Evolutionary conservation across 1,284 basidiomycete species (phyloP).

Genomic region (Pseudozyma sp.): DNA sequence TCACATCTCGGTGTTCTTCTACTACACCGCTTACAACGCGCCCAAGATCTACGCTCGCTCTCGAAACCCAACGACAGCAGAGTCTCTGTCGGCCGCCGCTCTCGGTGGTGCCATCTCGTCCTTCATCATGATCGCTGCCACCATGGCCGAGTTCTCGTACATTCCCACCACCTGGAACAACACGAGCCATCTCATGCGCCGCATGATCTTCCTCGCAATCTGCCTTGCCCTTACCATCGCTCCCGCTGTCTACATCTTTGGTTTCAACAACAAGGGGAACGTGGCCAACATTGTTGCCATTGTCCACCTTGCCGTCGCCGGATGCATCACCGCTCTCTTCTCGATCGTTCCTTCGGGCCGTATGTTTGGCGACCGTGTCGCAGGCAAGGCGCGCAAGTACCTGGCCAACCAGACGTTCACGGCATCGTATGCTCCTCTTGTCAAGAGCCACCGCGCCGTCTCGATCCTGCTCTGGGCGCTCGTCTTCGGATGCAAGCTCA

Average conservation of each 20-base stretch:
- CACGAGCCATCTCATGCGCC: slow-evolving; percentile 66
- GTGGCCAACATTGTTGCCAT: slow-evolving; percentile 58
- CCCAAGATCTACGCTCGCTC: slow-evolving; percentile 80
- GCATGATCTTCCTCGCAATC: slow-evolving; percentile 64
- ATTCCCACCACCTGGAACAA: slow-evolving; percentile 69
- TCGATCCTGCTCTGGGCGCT: slow-evolving; percentile 66
- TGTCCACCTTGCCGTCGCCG: slow-evolving; percentile 61
- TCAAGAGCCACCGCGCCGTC: slow-evolving; percentile 58
- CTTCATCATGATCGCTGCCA: slow-evolving; percentile 66
- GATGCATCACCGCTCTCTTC: slow-evolving; percentile 65
- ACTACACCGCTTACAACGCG: slow-evolving; percentile 78
- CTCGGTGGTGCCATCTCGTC: slow-evolving; percentile 68
- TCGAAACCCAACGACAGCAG: slow-evolving; percentile 68
- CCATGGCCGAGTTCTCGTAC: slow-evolving; percentile 67
- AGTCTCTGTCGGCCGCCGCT: slow-evolving; percentile 63
- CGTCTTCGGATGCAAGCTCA: slow-evolving; percentile 69
- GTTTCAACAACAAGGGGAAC: slow-evolving; percentile 60
- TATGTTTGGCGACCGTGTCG: slow-evolving; percentile 68
- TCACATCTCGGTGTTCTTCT: slow-evolving; percentile 68
- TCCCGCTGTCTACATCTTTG: slow-evolving; percentile 66
- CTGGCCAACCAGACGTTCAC: slow-evolving; percentile 69
- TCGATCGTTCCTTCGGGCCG: slow-evolving; percentile 65
- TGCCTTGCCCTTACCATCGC: slow-evolving; percentile 66
- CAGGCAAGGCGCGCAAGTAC: slow-evolving; percentile 68
- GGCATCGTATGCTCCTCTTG: slow-evolving; percentile 64